Percentiles rank a stretch among this genome's conserved stretches.
phyloP scores from a whole-genome alignment of 169 alveolate genomes.

The Eimeria tenella region DNA sequence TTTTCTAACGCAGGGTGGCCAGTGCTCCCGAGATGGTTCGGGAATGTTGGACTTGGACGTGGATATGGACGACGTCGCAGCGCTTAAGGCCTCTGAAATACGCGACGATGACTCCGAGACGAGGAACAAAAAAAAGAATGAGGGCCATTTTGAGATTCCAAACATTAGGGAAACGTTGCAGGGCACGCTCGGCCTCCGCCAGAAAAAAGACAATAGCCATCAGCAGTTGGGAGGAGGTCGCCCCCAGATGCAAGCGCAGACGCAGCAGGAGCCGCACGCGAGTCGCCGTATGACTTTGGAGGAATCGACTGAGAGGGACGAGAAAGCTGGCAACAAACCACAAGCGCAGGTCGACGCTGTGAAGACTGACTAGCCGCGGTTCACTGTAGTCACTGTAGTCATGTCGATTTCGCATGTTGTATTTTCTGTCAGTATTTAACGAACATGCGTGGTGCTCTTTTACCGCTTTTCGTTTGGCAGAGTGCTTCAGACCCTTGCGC shows the following conservation, averaged over 20 bases:
- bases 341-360: slow-evolving; percentile 11
- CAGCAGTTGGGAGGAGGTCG: slow-evolving; percentile 33
- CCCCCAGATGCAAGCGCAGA: background rate
- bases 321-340: slow-evolving; percentile 15
- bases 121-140: slow-evolving; percentile 1
- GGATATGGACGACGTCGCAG: slow-evolving; percentile 67
- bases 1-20: slow-evolving; percentile 26
- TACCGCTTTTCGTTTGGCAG: background rate
- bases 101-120: slow-evolving; percentile 17
- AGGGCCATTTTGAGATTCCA: slow-evolving; percentile 40
- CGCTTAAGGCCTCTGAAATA: slow-evolving; percentile 38
- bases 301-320: background rate
- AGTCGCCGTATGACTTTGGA: background rate
- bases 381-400: background rate
- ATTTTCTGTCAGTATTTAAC: background rate
- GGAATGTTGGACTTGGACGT: slow-evolving; percentile 52
- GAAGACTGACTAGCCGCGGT: background rate
- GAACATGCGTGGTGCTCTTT: background rate
- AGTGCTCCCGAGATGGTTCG: slow-evolving; percentile 41
- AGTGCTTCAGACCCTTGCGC: background rate
- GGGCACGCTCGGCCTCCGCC: slow-evolving; percentile 61
- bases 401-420: too few species aligned
- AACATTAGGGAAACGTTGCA: slow-evolving; percentile 41
- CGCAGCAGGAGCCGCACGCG: slow-evolving; percentile 28
- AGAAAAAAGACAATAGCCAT: slow-evolving; percentile 17